Percentiles rank a stretch among this genome's conserved stretches.
Conservation (phyloP, 2,329 filamentous ascomycete genomes). For the Alternaria novae-zelandiae region DNA sequence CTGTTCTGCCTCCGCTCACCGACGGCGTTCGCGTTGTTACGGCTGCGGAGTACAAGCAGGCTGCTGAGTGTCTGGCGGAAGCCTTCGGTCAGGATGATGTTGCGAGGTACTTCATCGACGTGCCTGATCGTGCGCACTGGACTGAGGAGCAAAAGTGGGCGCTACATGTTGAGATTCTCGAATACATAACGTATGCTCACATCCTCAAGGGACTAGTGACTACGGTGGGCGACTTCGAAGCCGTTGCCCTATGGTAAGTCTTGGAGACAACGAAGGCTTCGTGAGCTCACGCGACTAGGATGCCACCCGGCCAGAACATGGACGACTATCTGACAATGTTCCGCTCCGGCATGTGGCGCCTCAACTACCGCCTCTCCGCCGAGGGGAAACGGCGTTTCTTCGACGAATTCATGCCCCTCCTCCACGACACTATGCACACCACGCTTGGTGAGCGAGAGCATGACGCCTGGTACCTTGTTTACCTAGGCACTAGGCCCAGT, state of each 20-base stretch:
- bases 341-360: conserved; percentile 77
- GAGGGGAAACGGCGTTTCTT: conserved; percentile 80
- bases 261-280: neutral
- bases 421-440: conserved; percentile 73
- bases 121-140: conserved; percentile 68
- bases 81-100: conserved; percentile 79
- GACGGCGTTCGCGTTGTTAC: conserved; percentile 68
- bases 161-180: conserved; percentile 77
- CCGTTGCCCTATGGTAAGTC: conserved; percentile 77
- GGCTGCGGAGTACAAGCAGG: conserved; percentile 72
- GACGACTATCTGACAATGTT: conserved; percentile 75
- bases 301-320: conserved; percentile 75
- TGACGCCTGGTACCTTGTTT: conserved; percentile 81
- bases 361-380: conserved; percentile 74
- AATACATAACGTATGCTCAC: conserved; percentile 78
- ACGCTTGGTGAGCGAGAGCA: conserved; percentile 71
- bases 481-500: conserved; percentile 76
- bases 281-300: conserved; percentile 58
- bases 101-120: conserved; percentile 75
- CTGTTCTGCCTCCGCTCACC: conserved; percentile 30
- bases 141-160: conserved; percentile 74
- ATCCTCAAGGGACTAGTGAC: conserved; percentile 76
- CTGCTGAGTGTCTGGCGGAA: conserved; percentile 74
- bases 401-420: conserved; percentile 74
- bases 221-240: conserved; percentile 77